These are phyloP conservation scores for Wickerhamiella azymoides DNA, from an alignment of 805 yeast species.

Conservation along the genomic window DNA sequence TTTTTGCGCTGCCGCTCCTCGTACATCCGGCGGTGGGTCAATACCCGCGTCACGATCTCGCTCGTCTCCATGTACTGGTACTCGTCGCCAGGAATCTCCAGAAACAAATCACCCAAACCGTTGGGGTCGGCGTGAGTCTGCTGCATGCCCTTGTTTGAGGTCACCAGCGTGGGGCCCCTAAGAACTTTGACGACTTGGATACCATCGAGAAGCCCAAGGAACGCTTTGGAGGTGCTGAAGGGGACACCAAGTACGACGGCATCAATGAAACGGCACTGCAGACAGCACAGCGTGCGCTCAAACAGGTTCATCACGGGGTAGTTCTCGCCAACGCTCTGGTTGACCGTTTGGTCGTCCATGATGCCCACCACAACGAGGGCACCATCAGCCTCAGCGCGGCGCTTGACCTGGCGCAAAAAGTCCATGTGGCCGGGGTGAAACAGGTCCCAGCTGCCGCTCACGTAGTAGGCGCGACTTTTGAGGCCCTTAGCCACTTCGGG, in stretches of 20 bases:
- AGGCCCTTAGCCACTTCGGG: slow-evolving; percentile 9
- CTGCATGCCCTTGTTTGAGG: slow-evolving; percentile 24
- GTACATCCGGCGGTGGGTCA: slow-evolving; percentile 51
- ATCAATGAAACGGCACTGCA: slow-evolving; percentile 78
- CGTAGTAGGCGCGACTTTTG: slow-evolving; percentile 31
- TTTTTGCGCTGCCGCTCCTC: slow-evolving; percentile 79
- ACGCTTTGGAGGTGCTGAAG: background rate
- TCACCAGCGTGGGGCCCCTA: slow-evolving; percentile 45
- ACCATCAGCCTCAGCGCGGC: slow-evolving; percentile 26
- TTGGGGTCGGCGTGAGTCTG: slow-evolving; percentile 5
- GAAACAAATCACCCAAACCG: slow-evolving; percentile 26
- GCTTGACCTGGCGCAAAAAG: slow-evolving; percentile 40
- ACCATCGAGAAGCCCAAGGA: slow-evolving; percentile 29
- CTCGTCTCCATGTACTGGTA: slow-evolving; percentile 54
- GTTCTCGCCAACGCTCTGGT: slow-evolving; percentile 42
- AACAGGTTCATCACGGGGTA: slow-evolving; percentile 77
- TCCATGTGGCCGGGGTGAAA: slow-evolving; percentile 90
- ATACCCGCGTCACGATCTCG: slow-evolving; percentile 62
- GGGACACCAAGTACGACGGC: slow-evolving; percentile 66
- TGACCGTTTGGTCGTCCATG: slow-evolving; percentile 44
- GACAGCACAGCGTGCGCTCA: slow-evolving; percentile 74
- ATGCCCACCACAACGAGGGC: slow-evolving; percentile 54
- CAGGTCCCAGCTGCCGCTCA: slow-evolving; percentile 80
- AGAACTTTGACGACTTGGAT: slow-evolving; percentile 31
- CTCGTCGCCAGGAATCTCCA: slow-evolving; percentile 37